Conservation (phyloP, 2,329 filamentous ascomycete species). For the Zymoseptoria brevis region DNA sequence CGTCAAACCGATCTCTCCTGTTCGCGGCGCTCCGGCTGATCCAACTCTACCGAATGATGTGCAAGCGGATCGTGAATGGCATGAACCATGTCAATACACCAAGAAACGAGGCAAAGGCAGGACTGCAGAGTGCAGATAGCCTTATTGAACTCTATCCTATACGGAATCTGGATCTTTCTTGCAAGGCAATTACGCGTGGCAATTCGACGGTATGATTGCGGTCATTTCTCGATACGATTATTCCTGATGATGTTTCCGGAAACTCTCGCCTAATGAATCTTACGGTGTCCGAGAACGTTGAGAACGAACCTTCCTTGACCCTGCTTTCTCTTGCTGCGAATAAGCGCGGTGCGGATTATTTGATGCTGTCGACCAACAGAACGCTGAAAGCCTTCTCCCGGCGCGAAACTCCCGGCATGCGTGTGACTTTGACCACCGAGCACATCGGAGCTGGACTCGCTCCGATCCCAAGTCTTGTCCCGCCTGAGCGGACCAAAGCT, state of each 20-base stretch:
- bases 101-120: neutral
- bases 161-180: neutral
- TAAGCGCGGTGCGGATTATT: neutral
- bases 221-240: neutral
- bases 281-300: neutral
- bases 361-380: neutral
- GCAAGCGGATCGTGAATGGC: neutral
- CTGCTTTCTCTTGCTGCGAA: neutral
- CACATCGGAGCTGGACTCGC: neutral
- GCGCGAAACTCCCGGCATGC: neutral
- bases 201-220: neutral
- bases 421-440: neutral
- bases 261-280: neutral
- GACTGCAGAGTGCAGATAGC: neutral
- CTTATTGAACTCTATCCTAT: neutral
- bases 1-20: neutral
- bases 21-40: neutral
- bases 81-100: neutral
- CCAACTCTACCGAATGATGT: neutral
- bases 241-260: neutral
- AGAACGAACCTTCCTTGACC: neutral
- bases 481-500: neutral
- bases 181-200: neutral
- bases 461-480: too few species aligned
- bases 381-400: neutral